Conservation (phyloP, 768 basidiomycete genomes). For the Leccinum subtestaceum region DNA sequence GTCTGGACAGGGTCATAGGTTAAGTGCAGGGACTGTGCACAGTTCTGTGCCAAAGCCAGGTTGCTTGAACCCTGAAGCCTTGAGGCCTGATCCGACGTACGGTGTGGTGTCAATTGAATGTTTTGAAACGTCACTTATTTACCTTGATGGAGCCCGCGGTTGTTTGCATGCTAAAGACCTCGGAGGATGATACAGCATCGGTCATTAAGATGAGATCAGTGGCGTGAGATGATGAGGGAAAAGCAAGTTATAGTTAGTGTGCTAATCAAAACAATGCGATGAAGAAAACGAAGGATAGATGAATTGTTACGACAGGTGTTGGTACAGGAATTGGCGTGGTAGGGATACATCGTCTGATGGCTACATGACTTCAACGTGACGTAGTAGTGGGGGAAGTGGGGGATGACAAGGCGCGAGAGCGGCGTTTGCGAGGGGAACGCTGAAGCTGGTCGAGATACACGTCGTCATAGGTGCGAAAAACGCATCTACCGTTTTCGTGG, state of each 20-base stretch:
- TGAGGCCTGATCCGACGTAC: slow-evolving; percentile 1
- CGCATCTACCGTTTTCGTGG: slow-evolving; percentile 43
- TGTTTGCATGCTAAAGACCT: slow-evolving; percentile 2
- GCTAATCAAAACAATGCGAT: slow-evolving; percentile 18
- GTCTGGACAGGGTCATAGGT: not conserved
- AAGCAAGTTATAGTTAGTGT: slow-evolving; percentile 1
- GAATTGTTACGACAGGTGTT: slow-evolving; percentile 7
- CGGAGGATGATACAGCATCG: slow-evolving; percentile 9
- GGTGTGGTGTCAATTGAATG: not conserved
- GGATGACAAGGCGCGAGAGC: slow-evolving; percentile 20
- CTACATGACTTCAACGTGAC: slow-evolving; percentile 19
- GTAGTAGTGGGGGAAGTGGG: slow-evolving; percentile 1
- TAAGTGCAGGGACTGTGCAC: not conserved
- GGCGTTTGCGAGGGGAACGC: slow-evolving; percentile 40
- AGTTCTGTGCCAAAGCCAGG: not conserved
- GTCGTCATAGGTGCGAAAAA: slow-evolving; percentile 59
- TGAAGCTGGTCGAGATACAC: slow-evolving; percentile 52
- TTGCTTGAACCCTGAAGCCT: not conserved
- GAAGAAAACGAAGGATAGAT: slow-evolving; percentile 5
- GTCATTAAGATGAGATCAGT: slow-evolving; percentile 4
- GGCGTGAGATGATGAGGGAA: slow-evolving; percentile 2
- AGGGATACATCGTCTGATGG: slow-evolving; percentile 14
- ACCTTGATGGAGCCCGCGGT: not conserved
- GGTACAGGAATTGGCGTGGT: slow-evolving; percentile 13
- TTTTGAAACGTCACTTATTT: not conserved